These are phyloP conservation scores for Hordeum marinum DNA, from an alignment of 176 grass and related monocot genomes.

Conservation along the genomic window DNA sequence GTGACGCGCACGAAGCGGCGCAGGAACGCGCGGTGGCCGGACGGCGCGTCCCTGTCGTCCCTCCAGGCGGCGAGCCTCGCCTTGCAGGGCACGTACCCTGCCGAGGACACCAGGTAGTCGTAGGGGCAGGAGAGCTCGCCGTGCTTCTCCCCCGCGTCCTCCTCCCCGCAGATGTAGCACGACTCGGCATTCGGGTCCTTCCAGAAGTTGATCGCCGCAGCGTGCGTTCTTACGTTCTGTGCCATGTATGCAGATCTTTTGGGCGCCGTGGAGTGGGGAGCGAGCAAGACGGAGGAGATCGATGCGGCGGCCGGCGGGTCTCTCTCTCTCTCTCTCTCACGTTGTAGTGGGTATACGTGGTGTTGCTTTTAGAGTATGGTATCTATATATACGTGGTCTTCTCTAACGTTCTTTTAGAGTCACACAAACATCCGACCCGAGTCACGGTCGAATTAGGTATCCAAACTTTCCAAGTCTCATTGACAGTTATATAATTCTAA, in stretches of 20 bases:
- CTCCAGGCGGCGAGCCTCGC: background rate
- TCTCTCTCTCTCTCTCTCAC: no score
- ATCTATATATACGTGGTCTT: no score
- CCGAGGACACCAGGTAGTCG: slow-evolving; percentile 2
- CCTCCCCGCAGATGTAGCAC: slow-evolving; percentile 1
- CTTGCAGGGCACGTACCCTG: background rate
- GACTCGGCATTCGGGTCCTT: background rate
- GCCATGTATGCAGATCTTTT: background rate
- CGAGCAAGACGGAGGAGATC: no score
- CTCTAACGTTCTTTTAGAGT: no score
- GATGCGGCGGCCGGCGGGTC: no score
- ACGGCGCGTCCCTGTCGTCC: background rate
- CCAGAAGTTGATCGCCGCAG: background rate
- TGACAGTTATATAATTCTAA: no score
- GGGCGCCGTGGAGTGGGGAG: no score
- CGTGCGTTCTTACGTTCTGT: background rate
- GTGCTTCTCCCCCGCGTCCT: background rate
- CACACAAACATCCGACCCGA: no score
- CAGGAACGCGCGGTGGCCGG: background rate
- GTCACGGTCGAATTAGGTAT: no score
- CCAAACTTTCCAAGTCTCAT: no score
- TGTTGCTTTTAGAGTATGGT: no score
- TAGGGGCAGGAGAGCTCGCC: slow-evolving; percentile 12
- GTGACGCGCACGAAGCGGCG: slow-evolving; percentile 1
- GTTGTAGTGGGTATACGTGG: no score